Evolutionary conservation across 1,284 basidiomycete species (phyloP).

Genomic region (Crucibulum cyathiforme): DNA sequence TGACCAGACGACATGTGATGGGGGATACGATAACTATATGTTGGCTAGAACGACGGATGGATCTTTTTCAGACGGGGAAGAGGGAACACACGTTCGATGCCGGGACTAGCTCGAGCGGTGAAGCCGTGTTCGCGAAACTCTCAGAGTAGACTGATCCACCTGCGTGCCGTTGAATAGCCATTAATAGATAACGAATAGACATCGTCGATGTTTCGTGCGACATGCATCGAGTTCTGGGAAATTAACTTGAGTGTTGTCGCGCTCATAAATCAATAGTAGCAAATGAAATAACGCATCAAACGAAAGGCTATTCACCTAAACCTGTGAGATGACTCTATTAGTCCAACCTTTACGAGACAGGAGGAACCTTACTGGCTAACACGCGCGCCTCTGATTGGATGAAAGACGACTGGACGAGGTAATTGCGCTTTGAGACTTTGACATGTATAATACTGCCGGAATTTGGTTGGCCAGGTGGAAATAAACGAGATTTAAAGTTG

Average conservation of each 20-base stretch:
- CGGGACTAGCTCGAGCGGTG: constrained; percentile 1
- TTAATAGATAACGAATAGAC: constrained; percentile 6
- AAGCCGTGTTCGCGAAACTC: constrained; percentile 2
- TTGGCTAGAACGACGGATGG: not conserved
- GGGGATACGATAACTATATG: not conserved
- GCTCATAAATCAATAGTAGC: no score
- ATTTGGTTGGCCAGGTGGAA: not conserved
- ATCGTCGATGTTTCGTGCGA: not conserved
- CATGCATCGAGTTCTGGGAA: not conserved
- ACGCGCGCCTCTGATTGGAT: no score
- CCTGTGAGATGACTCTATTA: no score
- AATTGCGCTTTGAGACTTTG: not conserved
- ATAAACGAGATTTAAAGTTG: constrained; percentile 3
- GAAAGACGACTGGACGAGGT: no score
- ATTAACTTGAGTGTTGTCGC: not conserved
- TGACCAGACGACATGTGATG: not conserved
- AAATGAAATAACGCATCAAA: no score
- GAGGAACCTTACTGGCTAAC: no score
- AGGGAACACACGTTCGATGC: constrained; percentile 7
- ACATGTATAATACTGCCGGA: not conserved
- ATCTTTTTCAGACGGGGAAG: not conserved
- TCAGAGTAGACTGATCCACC: not conserved
- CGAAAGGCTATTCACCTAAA: no score
- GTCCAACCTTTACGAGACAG: no score
- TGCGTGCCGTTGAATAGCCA: not conserved